Conservation (phyloP, 768 basidiomycete genomes). For the Podaxis sp. region DNA sequence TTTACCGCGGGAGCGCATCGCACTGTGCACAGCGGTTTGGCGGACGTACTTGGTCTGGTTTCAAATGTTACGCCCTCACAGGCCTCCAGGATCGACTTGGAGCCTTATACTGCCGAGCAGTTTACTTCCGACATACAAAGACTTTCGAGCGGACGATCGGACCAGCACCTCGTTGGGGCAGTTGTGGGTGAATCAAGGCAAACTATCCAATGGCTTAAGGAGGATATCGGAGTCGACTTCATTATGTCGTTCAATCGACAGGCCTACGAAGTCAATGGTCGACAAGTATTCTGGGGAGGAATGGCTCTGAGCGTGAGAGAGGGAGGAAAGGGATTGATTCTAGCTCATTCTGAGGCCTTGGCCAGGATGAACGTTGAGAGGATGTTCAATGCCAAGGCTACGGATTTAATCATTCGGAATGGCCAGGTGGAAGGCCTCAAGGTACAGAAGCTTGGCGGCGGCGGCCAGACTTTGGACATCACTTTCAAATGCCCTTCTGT, state of each 20-base stretch:
- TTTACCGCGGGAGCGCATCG: constrained; percentile 72
- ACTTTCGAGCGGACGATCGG: constrained; percentile 48
- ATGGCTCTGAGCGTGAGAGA: constrained; percentile 59
- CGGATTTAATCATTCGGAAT: constrained; percentile 34
- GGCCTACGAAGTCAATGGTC: constrained; percentile 61
- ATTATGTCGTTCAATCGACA: constrained; percentile 61
- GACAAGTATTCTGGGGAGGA: constrained; percentile 71
- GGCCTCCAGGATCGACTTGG: constrained; percentile 47
- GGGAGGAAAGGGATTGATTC: constrained; percentile 68
- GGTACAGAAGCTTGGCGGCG: constrained; percentile 46
- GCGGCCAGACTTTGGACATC: constrained; percentile 32
- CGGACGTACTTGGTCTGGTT: constrained; percentile 56
- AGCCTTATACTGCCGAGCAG: constrained; percentile 52
- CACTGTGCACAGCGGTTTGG: constrained; percentile 59
- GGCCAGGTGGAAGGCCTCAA: constrained; percentile 28
- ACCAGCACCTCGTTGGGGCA: constrained; percentile 45
- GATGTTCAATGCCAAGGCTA: constrained; percentile 56
- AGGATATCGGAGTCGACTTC: constrained; percentile 51
- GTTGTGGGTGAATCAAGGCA: constrained; percentile 57
- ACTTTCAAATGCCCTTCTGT: constrained; percentile 43
- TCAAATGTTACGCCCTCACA: constrained; percentile 21
- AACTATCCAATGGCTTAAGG: constrained; percentile 55
- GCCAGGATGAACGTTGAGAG: constrained; percentile 47
- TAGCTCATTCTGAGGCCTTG: constrained; percentile 50
- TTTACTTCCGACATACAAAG: constrained; percentile 63